These are phyloP conservation scores for Dothideomycetes sp. DNA, from an alignment of 2,329 filamentous ascomycete genomes.

Conservation along the genomic window DNA sequence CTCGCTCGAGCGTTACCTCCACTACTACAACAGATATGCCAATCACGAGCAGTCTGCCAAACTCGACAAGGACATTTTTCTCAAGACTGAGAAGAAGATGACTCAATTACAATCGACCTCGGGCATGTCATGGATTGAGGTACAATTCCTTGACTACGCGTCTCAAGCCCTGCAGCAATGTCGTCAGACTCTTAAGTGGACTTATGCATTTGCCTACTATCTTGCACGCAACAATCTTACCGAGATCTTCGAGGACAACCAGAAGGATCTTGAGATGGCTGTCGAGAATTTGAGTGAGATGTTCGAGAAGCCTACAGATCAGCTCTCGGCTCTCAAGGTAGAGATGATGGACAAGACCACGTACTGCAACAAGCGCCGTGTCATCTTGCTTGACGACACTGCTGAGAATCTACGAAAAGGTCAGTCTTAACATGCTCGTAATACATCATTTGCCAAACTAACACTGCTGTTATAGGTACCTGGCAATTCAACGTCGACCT, in stretches of 20 bases:
- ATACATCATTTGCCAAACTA: constrained; percentile 4
- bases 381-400: constrained; percentile 85
- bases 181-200: constrained; percentile 98
- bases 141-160: constrained; percentile 89
- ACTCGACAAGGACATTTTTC: constrained; percentile 88
- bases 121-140: constrained; percentile 97
- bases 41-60: constrained; percentile 98
- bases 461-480: constrained; percentile 19
- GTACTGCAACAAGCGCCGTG: constrained; percentile 85
- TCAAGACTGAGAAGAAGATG: constrained; percentile 99
- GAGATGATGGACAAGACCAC: constrained; percentile 98
- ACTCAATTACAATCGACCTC: constrained; percentile 86
- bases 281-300: constrained; percentile 96
- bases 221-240: constrained; percentile 92
- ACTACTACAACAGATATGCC: constrained; percentile 98
- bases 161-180: constrained; percentile 92
- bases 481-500: constrained; percentile 26
- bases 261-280: constrained; percentile 94
- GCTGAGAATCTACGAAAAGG: constrained; percentile 84
- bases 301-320: constrained; percentile 94
- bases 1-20: constrained; percentile 88
- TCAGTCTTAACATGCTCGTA: constrained; percentile 39
- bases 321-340: constrained; percentile 78
- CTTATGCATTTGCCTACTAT: constrained; percentile 97
- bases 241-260: constrained; percentile 97